Conservation (phyloP, 2,329 filamentous ascomycete species). For the Venturia nashicola region DNA sequence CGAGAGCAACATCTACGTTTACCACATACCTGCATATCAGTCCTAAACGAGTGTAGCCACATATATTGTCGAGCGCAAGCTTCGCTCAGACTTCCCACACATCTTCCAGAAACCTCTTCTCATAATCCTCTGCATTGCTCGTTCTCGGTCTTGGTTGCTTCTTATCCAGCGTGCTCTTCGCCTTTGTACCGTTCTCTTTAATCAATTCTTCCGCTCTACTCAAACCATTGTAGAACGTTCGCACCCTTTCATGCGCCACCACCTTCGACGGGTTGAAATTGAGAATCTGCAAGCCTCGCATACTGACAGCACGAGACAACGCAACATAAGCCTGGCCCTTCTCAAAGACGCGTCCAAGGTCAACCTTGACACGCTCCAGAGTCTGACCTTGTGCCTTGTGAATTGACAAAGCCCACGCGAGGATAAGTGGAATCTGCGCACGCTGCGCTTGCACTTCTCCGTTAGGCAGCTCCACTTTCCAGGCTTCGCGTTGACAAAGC, state of each 20-base stretch:
- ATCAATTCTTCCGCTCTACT: constrained; percentile 51
- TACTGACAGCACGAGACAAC: constrained; percentile 79
- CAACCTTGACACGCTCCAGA: constrained; percentile 84
- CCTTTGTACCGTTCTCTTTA: constrained; percentile 11
- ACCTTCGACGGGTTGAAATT: constrained; percentile 85
- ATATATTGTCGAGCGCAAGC: background rate
- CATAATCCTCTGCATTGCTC: constrained; percentile 18
- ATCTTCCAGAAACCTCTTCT: constrained; percentile 17
- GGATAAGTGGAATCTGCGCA: constrained; percentile 63
- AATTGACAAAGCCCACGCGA: constrained; percentile 94
- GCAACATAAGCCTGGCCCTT: constrained; percentile 97
- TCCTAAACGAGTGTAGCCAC: background rate
- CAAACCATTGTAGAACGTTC: constrained; percentile 73
- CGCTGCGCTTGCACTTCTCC: constrained; percentile 87
- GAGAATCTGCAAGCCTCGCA: constrained; percentile 76
- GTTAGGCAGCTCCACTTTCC: constrained; percentile 95
- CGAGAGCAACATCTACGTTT: background rate
- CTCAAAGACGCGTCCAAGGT: constrained; percentile 85
- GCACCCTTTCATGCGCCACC: constrained; percentile 81
- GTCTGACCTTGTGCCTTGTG: constrained; percentile 98
- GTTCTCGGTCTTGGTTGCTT: constrained; percentile 15
- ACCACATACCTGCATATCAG: background rate
- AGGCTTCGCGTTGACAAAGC: constrained; percentile 75
- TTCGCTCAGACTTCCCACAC: constrained; percentile 11
- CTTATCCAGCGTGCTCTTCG: constrained; percentile 18